A percentile compares a stretch with the other conserved stretches of the same genome.
phyloP scores from a whole-genome alignment of 164 flowering plant genomes.

The Berberis thunbergii region DNA sequence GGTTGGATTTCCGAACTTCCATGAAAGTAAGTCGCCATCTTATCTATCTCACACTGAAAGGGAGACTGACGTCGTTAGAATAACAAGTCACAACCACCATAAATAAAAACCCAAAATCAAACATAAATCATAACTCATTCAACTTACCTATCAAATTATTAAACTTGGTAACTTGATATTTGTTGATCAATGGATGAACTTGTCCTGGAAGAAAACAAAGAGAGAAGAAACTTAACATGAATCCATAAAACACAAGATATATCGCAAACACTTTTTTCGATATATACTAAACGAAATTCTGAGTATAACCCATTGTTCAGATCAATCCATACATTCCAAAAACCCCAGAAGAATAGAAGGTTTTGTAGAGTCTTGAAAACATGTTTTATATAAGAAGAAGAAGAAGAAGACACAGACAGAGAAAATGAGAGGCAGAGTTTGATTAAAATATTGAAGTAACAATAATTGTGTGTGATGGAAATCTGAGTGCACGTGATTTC shows the following conservation, averaged over 20 bases:
- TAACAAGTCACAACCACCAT: too few species aligned
- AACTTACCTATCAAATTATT: background rate
- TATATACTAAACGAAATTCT: background rate
- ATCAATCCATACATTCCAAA: background rate
- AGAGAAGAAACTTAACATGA: constrained; percentile 7
- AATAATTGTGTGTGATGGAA: constrained; percentile 26
- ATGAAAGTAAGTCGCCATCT: constrained; percentile 80
- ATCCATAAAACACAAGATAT: background rate
- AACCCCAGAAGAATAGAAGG: background rate
- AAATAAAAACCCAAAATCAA: too few species aligned
- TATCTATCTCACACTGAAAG: background rate
- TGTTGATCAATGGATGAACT: too few species aligned
- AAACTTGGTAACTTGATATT: too few species aligned
- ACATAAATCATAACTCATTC: background rate
- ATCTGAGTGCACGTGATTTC: constrained; percentile 54
- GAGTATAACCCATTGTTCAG: background rate
- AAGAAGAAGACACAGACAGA: constrained; percentile 12
- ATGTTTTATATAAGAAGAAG: constrained; percentile 7
- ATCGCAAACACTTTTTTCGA: too few species aligned
- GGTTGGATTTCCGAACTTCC: constrained; percentile 73
- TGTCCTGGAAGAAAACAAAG: constrained; percentile 4
- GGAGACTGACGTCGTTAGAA: too few species aligned
- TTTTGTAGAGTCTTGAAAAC: background rate
- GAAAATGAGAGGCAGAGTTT: constrained; percentile 15
- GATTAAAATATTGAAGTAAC: constrained; percentile 4